Conservation (phyloP, 2,329 filamentous ascomycete species). For the Alternaria hordeiaustralica region DNA sequence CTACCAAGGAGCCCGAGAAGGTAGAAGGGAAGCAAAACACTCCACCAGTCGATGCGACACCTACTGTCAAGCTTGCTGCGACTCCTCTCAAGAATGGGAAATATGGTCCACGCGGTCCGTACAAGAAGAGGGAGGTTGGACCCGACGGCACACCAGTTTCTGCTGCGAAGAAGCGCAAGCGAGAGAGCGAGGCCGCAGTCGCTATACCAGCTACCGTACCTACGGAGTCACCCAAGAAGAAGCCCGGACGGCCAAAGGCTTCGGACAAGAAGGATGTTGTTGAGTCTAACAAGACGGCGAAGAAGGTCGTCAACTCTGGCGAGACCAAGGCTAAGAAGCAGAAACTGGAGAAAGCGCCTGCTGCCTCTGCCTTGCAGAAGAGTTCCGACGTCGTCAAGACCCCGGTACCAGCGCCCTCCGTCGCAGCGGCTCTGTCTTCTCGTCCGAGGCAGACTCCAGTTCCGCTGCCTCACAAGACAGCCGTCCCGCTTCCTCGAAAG, state of each 20-base stretch:
- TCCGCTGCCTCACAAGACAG: constrained; percentile 1
- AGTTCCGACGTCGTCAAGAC: not conserved
- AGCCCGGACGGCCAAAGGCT: not conserved
- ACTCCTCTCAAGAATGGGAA: constrained; percentile 6
- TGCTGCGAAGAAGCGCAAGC: constrained; percentile 28
- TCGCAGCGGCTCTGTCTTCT: not conserved
- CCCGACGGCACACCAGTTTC: constrained; percentile 1
- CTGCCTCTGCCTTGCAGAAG: not conserved
- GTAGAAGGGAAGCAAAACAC: not conserved
- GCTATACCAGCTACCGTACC: not conserved
- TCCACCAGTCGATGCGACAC: constrained; percentile 2
- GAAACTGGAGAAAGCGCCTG: not conserved
- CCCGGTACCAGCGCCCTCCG: not conserved
- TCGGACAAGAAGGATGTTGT: not conserved
- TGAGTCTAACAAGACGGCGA: not conserved
- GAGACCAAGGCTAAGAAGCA: constrained; percentile 3
- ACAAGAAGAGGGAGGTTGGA: constrained; percentile 10
- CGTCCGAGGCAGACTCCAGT: constrained; percentile 12
- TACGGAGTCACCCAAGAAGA: constrained; percentile 1
- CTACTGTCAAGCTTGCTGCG: not conserved
- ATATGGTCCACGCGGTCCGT: constrained; percentile 5
- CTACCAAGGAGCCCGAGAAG: not conserved
- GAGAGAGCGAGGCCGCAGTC: constrained; percentile 6
- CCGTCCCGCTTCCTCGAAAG: not conserved
- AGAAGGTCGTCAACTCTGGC: not conserved